Evolutionary conservation across 2,329 filamentous ascomycete genomes (phyloP).

Genomic region (Aaosphaeria arxii): DNA sequence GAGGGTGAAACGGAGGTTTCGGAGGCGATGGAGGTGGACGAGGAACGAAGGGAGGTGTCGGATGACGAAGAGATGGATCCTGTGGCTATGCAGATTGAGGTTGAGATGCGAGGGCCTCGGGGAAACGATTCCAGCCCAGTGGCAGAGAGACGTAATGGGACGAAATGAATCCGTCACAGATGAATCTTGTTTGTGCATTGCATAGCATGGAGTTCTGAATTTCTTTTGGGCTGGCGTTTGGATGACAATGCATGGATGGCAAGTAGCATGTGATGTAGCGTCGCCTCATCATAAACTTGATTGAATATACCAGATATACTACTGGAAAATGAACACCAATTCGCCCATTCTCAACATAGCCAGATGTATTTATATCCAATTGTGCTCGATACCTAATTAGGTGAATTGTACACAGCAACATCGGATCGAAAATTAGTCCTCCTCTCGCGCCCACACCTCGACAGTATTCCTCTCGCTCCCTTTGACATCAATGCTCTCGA

Average conservation of each 20-base stretch:
- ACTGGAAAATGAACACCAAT: too few relatives aligned
- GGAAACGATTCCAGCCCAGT: constrained; percentile 7
- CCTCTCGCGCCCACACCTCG: constrained; percentile 23
- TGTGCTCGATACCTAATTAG: too few relatives aligned
- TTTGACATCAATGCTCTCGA: constrained; percentile 30
- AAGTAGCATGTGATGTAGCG: too few relatives aligned
- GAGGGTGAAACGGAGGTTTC: constrained; percentile 3
- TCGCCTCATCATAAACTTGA: too few relatives aligned
- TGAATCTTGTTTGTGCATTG: neutral
- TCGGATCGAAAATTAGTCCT: neutral
- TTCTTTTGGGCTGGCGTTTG: neutral
- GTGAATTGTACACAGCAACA: too few relatives aligned
- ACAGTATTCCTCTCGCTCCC: constrained; percentile 18
- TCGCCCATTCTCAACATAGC: too few relatives aligned
- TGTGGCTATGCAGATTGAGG: constrained; percentile 38
- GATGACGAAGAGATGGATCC: constrained; percentile 29
- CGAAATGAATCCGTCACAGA: constrained; percentile 5
- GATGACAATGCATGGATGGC: neutral
- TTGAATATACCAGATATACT: too few relatives aligned
- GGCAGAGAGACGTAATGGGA: constrained; percentile 21
- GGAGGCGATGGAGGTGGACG: constrained; percentile 18
- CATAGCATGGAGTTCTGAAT: constrained; percentile 13
- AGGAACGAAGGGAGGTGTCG: constrained; percentile 6
- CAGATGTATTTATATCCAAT: too few relatives aligned
- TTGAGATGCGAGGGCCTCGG: constrained; percentile 37